phyloP scores from a whole-genome alignment of 2,329 filamentous ascomycete genomes.

The Monosporascus sp. region DNA sequence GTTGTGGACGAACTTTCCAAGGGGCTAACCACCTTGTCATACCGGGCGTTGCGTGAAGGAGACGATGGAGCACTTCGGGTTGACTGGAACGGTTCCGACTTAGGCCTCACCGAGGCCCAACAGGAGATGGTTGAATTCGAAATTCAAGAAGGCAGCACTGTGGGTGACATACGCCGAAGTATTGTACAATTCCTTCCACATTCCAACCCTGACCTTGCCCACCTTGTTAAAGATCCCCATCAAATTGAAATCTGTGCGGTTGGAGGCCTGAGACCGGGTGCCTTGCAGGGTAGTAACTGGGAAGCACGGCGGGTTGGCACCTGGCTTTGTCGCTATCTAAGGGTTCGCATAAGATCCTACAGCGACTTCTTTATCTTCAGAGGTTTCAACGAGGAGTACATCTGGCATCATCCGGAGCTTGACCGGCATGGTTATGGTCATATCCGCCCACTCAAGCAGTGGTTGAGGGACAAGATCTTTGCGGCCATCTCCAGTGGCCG shows the following conservation, averaged over 20 bases:
- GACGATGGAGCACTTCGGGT: constrained; percentile 14
- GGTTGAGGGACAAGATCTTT: constrained; percentile 12
- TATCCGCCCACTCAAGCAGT: constrained; percentile 11
- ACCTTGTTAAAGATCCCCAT: constrained; percentile 17
- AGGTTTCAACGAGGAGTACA: constrained; percentile 27
- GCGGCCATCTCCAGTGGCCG: constrained; percentile 7
- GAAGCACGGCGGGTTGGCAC: constrained; percentile 17
- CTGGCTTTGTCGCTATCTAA: constrained; percentile 30
- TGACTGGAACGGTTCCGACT: constrained; percentile 7
- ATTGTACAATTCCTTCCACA: constrained; percentile 16
- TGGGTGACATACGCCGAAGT: constrained; percentile 20
- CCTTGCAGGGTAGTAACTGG: constrained; percentile 29
- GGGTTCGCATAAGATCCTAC: constrained; percentile 16
- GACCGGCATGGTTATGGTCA: constrained; percentile 7
- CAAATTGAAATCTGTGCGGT: constrained; percentile 24
- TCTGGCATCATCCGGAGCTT: constrained; percentile 22
- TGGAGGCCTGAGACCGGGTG: constrained; percentile 25
- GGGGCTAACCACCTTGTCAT: constrained; percentile 8
- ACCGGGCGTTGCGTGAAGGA: constrained; percentile 11
- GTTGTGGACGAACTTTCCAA: constrained; percentile 11
- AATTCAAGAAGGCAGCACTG: constrained; percentile 21
- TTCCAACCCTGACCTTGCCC: not conserved
- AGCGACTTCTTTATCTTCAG: constrained; percentile 22
- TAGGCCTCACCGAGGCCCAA: constrained; percentile 7
- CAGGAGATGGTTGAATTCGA: constrained; percentile 7